Evolutionary conservation across 495 filamentous ascomycete species (phyloP).

Genomic region (Hyaloscypha finlandica): DNA sequence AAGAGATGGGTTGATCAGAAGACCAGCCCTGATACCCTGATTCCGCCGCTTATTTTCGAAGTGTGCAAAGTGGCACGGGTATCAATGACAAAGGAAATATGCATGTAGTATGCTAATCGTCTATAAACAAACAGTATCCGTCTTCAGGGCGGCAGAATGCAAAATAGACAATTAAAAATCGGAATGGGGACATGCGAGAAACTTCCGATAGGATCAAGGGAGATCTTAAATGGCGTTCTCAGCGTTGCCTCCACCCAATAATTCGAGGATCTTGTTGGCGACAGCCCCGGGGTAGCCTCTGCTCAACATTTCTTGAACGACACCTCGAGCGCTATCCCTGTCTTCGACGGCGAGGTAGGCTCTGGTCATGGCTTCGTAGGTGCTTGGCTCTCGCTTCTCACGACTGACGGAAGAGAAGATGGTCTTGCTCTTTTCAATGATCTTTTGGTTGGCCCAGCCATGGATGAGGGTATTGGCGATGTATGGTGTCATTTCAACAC

Average conservation of each 20-base stretch:
- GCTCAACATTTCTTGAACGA: slow-evolving; percentile 88
- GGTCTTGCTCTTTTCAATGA: slow-evolving; percentile 73
- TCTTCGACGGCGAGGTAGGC: slow-evolving; percentile 86
- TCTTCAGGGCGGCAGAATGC: slow-evolving; percentile 10
- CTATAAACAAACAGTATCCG: slow-evolving; percentile 23
- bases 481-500: slow-evolving; percentile 90
- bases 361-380: slow-evolving; percentile 98
- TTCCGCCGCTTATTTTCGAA: slow-evolving; percentile 14
- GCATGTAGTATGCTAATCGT: slow-evolving; percentile 22
- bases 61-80: slow-evolving; percentile 34
- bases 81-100: slow-evolving; percentile 32
- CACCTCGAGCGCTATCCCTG: slow-evolving; percentile 65
- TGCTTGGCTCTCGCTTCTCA: slow-evolving; percentile 87
- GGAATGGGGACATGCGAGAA: slow-evolving; percentile 11
- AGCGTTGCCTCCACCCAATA: slow-evolving; percentile 66
- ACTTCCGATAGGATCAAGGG: slow-evolving; percentile 6
- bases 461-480: slow-evolving; percentile 99
- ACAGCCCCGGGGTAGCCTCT: slow-evolving; percentile 91
- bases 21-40: slow-evolving; percentile 29
- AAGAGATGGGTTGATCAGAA: slow-evolving; percentile 15
- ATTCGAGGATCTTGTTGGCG: slow-evolving; percentile 84
- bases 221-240: slow-evolving; percentile 22
- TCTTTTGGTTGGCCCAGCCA: slow-evolving; percentile 86
- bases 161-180: slow-evolving; percentile 26
- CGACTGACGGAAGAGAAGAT: slow-evolving; percentile 76